Evolutionary conservation across 1,284 basidiomycete species (phyloP).

Genomic region (Mycena citricolor): DNA sequence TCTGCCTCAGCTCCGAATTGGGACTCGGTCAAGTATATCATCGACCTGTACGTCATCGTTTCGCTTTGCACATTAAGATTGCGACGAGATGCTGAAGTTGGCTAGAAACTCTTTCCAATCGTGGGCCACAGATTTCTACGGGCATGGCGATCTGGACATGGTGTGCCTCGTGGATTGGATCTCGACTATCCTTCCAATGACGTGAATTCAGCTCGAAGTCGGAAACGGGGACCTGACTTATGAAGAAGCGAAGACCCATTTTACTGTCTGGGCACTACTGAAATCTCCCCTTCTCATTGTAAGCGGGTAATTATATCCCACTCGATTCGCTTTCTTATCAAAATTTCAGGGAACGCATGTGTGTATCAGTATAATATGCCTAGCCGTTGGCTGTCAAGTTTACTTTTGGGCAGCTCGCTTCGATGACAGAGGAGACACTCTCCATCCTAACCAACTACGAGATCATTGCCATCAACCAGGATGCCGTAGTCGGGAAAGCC

Average conservation of each 20-base stretch:
- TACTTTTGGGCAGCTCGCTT: constrained; percentile 44
- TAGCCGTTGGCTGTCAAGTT: not conserved
- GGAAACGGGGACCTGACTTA: constrained; percentile 59
- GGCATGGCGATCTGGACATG: constrained; percentile 62
- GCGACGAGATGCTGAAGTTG: constrained; percentile 2
- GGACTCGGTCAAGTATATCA: constrained; percentile 38
- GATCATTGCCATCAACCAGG: constrained; percentile 70
- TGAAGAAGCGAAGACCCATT: constrained; percentile 63
- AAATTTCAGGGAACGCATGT: constrained; percentile 39
- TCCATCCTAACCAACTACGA: constrained; percentile 60
- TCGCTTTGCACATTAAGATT: not conserved
- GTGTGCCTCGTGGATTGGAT: constrained; percentile 32
- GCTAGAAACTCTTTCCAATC: constrained; percentile 48
- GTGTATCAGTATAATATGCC: constrained; percentile 22
- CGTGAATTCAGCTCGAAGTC: constrained; percentile 47
- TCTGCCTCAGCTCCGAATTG: constrained; percentile 32
- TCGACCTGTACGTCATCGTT: constrained; percentile 38
- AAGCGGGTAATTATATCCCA: constrained; percentile 18
- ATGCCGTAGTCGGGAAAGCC: constrained; percentile 57
- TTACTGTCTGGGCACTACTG: constrained; percentile 66
- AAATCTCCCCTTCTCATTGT: constrained; percentile 54
- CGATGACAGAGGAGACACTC: constrained; percentile 47
- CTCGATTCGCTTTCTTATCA: constrained; percentile 3
- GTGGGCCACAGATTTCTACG: constrained; percentile 58
- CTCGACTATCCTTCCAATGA: not conserved